A percentile compares a stretch with the other conserved stretches of the same genome.
These are phyloP conservation scores for Neonectria ditissima DNA, from an alignment of 2,329 filamentous ascomycete genomes.

Conservation along the genomic window DNA sequence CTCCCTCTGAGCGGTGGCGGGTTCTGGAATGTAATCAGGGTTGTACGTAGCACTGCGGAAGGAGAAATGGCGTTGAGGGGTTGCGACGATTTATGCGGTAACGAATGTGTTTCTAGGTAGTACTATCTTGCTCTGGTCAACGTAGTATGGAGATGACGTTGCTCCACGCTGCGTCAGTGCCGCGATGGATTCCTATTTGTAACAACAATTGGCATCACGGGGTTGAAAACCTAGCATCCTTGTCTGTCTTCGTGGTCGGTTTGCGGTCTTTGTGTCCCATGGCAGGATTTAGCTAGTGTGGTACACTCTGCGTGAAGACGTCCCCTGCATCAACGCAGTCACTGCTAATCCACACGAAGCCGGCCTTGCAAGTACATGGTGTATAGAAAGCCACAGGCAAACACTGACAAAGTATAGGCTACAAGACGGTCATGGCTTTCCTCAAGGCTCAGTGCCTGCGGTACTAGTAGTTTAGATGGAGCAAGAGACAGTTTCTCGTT, in stretches of 20 bases:
- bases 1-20: neutral
- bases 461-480: neutral
- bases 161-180: conserved; percentile 28
- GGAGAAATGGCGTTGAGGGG: conserved; percentile 43
- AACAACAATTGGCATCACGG: conserved; percentile 24
- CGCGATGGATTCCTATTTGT: conserved; percentile 33
- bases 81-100: conserved; percentile 43
- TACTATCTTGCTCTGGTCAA: conserved; percentile 32
- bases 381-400: neutral
- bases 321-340: neutral
- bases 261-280: neutral
- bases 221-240: neutral
- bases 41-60: conserved; percentile 40
- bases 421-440: neutral
- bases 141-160: conserved; percentile 27
- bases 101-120: conserved; percentile 35
- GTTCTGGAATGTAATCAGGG: conserved; percentile 28
- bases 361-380: neutral
- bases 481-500: neutral
- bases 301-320: neutral
- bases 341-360: neutral
- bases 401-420: neutral
- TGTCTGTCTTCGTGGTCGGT: neutral
- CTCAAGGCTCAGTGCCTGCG: neutral
- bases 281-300: neutral